These are phyloP conservation scores for Paxillus involutus DNA, from an alignment of 768 basidiomycete genomes.

Conservation along the genomic window DNA sequence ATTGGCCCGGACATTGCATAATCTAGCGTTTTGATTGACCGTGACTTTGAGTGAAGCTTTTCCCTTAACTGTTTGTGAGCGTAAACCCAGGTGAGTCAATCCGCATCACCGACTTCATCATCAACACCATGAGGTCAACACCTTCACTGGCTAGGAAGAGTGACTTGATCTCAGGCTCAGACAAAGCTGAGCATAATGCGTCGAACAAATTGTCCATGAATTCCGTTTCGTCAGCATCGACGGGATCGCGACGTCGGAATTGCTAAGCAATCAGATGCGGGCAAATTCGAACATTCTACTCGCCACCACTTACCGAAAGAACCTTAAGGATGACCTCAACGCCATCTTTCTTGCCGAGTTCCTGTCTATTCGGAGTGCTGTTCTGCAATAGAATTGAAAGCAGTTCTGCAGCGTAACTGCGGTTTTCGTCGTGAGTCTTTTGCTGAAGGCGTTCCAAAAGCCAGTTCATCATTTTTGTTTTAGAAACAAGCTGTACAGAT, in stretches of 20 bases:
- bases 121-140: slow-evolving; percentile 94
- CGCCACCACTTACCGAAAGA: slow-evolving; percentile 65
- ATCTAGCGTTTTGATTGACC: slow-evolving; percentile 89
- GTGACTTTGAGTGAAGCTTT: slow-evolving; percentile 75
- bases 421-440: slow-evolving; percentile 83
- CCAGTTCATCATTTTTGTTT: slow-evolving; percentile 79
- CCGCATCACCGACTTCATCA: slow-evolving; percentile 80
- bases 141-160: slow-evolving; percentile 90
- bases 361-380: slow-evolving; percentile 64
- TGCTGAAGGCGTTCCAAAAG: slow-evolving; percentile 72
- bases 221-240: slow-evolving; percentile 87
- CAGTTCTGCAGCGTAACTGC: slow-evolving; percentile 90
- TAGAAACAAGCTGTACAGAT: slow-evolving; percentile 64
- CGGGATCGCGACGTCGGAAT: slow-evolving; percentile 84
- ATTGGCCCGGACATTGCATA: slow-evolving; percentile 83
- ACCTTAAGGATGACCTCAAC: slow-evolving; percentile 75
- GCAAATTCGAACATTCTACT: slow-evolving; percentile 1
- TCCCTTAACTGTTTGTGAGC: slow-evolving; percentile 50
- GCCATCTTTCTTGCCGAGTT: slow-evolving; percentile 72
- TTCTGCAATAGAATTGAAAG: slow-evolving; percentile 88
- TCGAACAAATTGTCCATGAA: slow-evolving; percentile 99
- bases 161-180: slow-evolving; percentile 74
- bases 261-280: slow-evolving; percentile 48
- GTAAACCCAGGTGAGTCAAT: background rate
- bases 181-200: slow-evolving; percentile 80